Conservation (phyloP, 2,329 filamentous ascomycete genomes). For the Cladorrhinum sp. region DNA sequence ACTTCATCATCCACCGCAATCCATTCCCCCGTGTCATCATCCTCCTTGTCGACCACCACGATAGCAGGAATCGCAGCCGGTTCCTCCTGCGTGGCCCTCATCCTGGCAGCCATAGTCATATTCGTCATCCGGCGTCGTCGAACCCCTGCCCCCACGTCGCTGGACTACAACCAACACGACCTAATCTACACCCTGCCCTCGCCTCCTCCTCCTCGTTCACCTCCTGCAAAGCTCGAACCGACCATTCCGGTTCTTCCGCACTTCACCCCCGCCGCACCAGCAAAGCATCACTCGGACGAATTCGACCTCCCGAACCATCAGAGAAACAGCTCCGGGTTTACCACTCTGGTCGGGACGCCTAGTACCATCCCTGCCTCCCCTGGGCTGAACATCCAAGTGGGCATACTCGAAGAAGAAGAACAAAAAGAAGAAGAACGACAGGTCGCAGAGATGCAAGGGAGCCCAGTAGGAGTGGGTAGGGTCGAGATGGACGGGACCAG, state of each 20-base stretch:
- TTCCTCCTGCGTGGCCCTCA: conserved; percentile 13
- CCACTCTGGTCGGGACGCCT: conserved; percentile 22
- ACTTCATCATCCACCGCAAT: neutral
- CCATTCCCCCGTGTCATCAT: conserved; percentile 2
- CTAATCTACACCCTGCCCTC: neutral
- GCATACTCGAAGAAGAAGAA: neutral
- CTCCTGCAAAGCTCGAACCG: neutral
- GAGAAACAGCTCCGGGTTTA: conserved; percentile 19
- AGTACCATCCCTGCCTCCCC: neutral
- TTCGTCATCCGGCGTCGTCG: conserved; percentile 23
- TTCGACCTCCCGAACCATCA: conserved; percentile 16
- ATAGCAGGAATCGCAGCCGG: conserved; percentile 24
- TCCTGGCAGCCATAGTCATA: conserved; percentile 19
- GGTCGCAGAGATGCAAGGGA: conserved; percentile 4
- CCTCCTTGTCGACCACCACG: conserved; percentile 16
- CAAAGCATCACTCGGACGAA: conserved; percentile 19
- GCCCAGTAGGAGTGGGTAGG: neutral
- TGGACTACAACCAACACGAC: neutral
- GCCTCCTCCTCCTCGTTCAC: neutral
- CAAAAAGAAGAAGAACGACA: neutral
- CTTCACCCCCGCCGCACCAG: conserved; percentile 10
- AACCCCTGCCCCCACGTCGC: neutral
- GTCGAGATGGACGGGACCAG: neutral
- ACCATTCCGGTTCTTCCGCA: conserved; percentile 18
- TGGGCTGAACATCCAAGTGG: neutral